Evolutionary conservation across 371 early-diverging fungal species (phyloP), one percentile per base, ranked within the genome.

Genomic region (Amoeboaphelidium protococcarum): DNA sequence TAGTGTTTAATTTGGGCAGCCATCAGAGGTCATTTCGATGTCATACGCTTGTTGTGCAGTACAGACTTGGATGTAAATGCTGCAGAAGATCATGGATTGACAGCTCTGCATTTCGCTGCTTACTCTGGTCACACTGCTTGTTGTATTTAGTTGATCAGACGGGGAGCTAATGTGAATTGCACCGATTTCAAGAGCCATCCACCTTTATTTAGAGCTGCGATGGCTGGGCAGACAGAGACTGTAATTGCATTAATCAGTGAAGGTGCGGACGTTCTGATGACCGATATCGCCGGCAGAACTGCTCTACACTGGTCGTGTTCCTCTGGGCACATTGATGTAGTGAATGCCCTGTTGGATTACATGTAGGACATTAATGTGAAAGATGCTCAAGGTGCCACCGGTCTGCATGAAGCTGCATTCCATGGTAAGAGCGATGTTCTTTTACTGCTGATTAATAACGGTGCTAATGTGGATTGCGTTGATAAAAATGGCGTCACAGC

Each of bases 401-500:
- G n/a, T 42, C 42, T 42, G 10, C 42, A 42, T 42, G 13, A 22
- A 21, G 42, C 42, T 19, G 42, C 42, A 21, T 19, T 42, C 22
- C 13, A 42, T 22, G 42, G 42, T 19, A 13, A 19, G 6, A 6
- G 6, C 4, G 42, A 42, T 12, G 20, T 42, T 13, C 6, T 42
- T 12, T 21, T 19, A 4, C 21, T 19, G 13, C 12, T 42, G 10
- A 19, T 12, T 12, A 22, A 4, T 12, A 42, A 42, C 22, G 21
- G 22, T 42, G 4, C 20, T 4, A 42, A 42, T 22, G 6, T 42
- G 4, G 4, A 4, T 42, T 13, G 20, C 6, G 21, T 4, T 6
- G 42, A 42, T 42, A 12, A 21, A 16, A 13, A 42, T 19, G 42
- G 42, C 21, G 42, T 42, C 50, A 76, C 83, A 13, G 69, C 87